Evolutionary conservation across 2,329 filamentous ascomycete genomes (phyloP).

Genomic region (Aphanocladium album): DNA sequence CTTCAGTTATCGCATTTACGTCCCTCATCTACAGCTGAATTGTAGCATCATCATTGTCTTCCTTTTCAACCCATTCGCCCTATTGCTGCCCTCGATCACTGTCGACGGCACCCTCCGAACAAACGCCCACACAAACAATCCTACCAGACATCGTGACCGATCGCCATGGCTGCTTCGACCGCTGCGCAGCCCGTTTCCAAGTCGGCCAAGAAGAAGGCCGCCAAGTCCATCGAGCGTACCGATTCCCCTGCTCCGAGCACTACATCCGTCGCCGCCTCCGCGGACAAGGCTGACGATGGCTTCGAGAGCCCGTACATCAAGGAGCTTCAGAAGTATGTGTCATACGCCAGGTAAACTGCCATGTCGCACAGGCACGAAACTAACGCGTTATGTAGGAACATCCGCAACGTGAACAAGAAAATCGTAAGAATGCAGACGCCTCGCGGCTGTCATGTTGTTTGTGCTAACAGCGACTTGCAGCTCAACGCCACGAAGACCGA

Average conservation of each 20-base stretch:
- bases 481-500: conserved; percentile 69
- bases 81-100: not conserved
- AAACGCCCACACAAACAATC: conserved; percentile 1
- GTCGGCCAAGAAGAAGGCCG: conserved; percentile 62
- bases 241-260: conserved; percentile 50
- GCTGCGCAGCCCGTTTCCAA: conserved; percentile 55
- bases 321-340: conserved; percentile 80
- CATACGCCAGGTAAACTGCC: not conserved
- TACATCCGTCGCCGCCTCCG: conserved; percentile 42
- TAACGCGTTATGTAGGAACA: conserved; percentile 53
- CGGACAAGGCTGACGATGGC: conserved; percentile 53
- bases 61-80: not conserved
- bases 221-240: conserved; percentile 46
- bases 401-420: conserved; percentile 92
- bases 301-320: conserved; percentile 76
- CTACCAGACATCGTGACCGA: conserved; percentile 3
- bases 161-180: conserved; percentile 57
- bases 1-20: conserved; percentile 13
- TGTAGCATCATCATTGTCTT: not conserved
- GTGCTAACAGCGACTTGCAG: conserved; percentile 33
- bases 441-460: not conserved
- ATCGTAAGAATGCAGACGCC: conserved; percentile 56
- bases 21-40: not conserved
- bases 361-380: not conserved
- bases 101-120: conserved; percentile 5